A percentile compares a stretch with the other conserved stretches of the same genome.
Conservation (phyloP, 1,139 yeast species). For the Yamadazyma buinensis region DNA sequence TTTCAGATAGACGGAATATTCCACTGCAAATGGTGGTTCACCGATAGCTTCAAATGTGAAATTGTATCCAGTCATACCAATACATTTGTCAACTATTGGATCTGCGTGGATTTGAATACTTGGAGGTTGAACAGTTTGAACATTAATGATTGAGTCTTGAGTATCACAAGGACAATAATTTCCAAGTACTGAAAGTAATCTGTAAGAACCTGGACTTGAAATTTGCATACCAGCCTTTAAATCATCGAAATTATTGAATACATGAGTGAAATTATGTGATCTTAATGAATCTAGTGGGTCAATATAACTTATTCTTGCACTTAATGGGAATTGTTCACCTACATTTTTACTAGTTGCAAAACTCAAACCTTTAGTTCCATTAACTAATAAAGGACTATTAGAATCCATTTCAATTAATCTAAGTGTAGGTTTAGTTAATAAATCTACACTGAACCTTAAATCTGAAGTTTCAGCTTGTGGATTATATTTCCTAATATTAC, state of each 20-base stretch:
- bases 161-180: slow-evolving; percentile 64
- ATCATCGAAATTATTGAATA: slow-evolving; percentile 31
- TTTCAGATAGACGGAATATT: slow-evolving; percentile 54
- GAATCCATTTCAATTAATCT: slow-evolving; percentile 37
- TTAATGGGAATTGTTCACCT: slow-evolving; percentile 42
- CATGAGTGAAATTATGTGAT: slow-evolving; percentile 27
- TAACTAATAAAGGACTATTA: slow-evolving; percentile 35
- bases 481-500: slow-evolving; percentile 59
- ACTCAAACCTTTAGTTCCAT: slow-evolving; percentile 33
- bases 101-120: slow-evolving; percentile 47
- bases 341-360: slow-evolving; percentile 19
- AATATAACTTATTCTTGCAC: slow-evolving; percentile 34
- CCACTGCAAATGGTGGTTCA: slow-evolving; percentile 73
- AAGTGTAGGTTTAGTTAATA: slow-evolving; percentile 62
- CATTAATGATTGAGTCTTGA: slow-evolving; percentile 21
- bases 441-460: slow-evolving; percentile 50
- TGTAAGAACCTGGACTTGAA: slow-evolving; percentile 61
- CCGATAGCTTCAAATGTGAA: slow-evolving; percentile 74
- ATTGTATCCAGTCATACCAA: slow-evolving; percentile 80
- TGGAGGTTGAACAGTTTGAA: slow-evolving; percentile 42
- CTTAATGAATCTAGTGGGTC: slow-evolving; percentile 23
- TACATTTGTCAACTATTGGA: slow-evolving; percentile 79
- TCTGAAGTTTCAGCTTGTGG: slow-evolving; percentile 43
- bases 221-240: slow-evolving; percentile 35
- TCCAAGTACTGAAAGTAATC: slow-evolving; percentile 49